Evolutionary conservation across 768 basidiomycete species (phyloP).

Genomic region (Lactarius indigo): DNA sequence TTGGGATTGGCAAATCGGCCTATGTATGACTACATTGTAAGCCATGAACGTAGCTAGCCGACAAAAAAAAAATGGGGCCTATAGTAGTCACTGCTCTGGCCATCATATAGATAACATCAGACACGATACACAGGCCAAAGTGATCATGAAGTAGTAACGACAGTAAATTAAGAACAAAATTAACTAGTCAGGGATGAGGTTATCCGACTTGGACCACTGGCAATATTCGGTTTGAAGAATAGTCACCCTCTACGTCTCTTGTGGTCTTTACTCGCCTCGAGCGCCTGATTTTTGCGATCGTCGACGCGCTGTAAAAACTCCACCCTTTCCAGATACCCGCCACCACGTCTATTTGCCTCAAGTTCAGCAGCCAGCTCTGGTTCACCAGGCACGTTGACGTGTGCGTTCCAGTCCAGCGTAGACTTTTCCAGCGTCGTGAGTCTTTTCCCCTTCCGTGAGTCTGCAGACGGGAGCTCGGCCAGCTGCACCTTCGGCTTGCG

Average conservation of each 20-base stretch:
- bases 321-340: constrained; percentile 81
- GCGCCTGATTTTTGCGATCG: constrained; percentile 60
- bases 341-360: constrained; percentile 67
- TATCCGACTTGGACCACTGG: not conserved
- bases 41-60: not conserved
- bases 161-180: not conserved
- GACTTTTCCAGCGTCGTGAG: constrained; percentile 83
- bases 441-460: constrained; percentile 61
- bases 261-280: constrained; percentile 52
- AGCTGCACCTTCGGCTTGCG: constrained; percentile 62
- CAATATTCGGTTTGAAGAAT: not conserved
- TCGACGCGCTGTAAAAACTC: constrained; percentile 79
- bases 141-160: not conserved
- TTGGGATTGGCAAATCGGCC: not conserved
- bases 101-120: not conserved
- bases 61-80: not conserved
- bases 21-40: not conserved
- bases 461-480: constrained; percentile 46
- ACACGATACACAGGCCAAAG: not conserved
- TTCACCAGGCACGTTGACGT: constrained; percentile 45
- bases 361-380: constrained; percentile 61
- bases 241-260: constrained; percentile 42
- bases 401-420: constrained; percentile 79
- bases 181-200: not conserved
- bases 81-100: not conserved